phyloP scores from a whole-genome alignment of 257 asterid species.

The Scutellaria galericulata region DNA sequence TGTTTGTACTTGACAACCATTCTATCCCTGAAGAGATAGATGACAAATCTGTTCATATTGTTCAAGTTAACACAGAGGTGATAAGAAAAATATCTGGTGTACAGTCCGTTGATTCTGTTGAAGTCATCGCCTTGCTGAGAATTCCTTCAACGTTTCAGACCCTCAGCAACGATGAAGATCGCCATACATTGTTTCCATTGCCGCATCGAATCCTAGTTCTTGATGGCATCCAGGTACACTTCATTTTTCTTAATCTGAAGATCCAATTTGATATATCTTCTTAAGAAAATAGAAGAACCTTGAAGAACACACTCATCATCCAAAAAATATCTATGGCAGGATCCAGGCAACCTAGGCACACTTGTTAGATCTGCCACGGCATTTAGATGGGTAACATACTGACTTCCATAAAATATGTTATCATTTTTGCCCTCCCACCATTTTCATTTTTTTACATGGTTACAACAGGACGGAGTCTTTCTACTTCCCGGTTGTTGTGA shows the following conservation, averaged over 20 bases:
- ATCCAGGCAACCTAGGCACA: constrained; percentile 96
- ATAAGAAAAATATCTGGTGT: constrained; percentile 83
- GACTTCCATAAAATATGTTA: neutral
- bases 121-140: constrained; percentile 72
- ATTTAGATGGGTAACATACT: constrained; percentile 79
- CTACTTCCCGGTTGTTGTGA: constrained; percentile 96
- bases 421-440: constrained; percentile 2
- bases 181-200: constrained; percentile 50
- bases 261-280: neutral
- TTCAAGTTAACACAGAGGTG: constrained; percentile 69
- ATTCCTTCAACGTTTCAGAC: constrained; percentile 73
- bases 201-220: constrained; percentile 85
- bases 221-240: constrained; percentile 84
- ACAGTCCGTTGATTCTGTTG: constrained; percentile 76
- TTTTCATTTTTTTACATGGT: constrained; percentile 1
- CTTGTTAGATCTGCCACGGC: constrained; percentile 89
- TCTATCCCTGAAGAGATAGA: constrained; percentile 64
- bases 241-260: constrained; percentile 10
- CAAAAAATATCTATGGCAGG: constrained; percentile 54
- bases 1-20: constrained; percentile 67
- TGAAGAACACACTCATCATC: neutral
- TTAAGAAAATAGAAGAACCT: neutral
- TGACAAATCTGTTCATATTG: constrained; percentile 36
- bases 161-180: constrained; percentile 48
- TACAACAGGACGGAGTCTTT: constrained; percentile 71